These are phyloP conservation scores for Suillus placidus DNA, from an alignment of 768 basidiomycete species.

Conservation along the genomic window DNA sequence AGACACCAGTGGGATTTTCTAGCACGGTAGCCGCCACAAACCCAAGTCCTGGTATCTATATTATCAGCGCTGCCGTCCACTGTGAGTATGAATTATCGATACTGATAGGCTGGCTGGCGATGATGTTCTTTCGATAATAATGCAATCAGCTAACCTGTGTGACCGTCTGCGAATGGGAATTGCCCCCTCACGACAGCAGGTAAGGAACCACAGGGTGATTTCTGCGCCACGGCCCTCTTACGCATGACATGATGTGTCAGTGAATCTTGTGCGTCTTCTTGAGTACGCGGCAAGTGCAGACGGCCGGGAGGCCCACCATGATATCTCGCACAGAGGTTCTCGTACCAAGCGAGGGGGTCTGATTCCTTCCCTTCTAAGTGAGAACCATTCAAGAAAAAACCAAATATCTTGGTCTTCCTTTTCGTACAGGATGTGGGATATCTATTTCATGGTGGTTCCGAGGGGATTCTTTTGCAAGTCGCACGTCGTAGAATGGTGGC, in stretches of 20 bases:
- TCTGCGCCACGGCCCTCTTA: no score
- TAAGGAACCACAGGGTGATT: not conserved
- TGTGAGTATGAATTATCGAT: not conserved
- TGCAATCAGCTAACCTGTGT: not conserved
- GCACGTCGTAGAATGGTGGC: conserved; percentile 1
- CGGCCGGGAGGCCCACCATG: not conserved
- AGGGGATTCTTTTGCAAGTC: not conserved
- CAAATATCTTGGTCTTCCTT: not conserved
- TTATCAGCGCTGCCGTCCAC: not conserved
- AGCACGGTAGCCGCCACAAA: not conserved
- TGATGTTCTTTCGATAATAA: not conserved
- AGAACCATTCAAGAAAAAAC: not conserved
- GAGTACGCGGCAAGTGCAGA: not conserved
- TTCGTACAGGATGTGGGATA: conserved; percentile 4
- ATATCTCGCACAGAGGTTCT: not conserved
- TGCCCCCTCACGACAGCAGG: not conserved
- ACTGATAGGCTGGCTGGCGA: not conserved
- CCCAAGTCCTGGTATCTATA: not conserved
- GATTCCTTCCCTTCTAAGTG: not conserved
- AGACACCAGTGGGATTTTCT: conserved; percentile 3
- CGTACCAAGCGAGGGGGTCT: not conserved
- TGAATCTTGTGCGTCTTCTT: not conserved
- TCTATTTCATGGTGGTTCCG: conserved; percentile 1
- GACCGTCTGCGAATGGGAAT: not conserved
- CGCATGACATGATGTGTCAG: no score